Evolutionary conservation across 2,329 filamentous ascomycete species (phyloP).

Genomic region (Monosporascus sp.): DNA sequence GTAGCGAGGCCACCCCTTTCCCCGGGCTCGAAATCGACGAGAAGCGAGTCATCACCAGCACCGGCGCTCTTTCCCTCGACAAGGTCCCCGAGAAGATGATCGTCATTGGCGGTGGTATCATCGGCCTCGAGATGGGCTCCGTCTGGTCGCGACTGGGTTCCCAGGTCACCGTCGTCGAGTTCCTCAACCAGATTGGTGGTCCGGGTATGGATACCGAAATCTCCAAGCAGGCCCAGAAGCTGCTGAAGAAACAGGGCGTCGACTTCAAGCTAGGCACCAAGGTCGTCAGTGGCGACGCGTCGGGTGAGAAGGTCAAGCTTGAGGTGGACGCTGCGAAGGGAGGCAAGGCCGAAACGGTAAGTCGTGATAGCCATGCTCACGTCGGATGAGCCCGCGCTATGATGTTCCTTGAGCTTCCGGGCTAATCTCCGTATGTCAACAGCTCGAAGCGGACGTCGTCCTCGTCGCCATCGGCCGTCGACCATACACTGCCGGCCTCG

Average conservation of each 20-base stretch:
- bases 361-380: slow-evolving; percentile 24
- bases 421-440: slow-evolving; percentile 7
- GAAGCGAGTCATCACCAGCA: slow-evolving; percentile 95
- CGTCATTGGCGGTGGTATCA: slow-evolving; percentile 97
- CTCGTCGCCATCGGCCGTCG: slow-evolving; percentile 94
- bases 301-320: slow-evolving; percentile 71
- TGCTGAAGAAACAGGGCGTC: slow-evolving; percentile 91
- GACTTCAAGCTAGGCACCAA: slow-evolving; percentile 99
- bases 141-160: slow-evolving; percentile 93
- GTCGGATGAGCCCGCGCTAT: no score
- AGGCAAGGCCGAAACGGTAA: slow-evolving; percentile 85
- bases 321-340: slow-evolving; percentile 90
- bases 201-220: slow-evolving; percentile 96
- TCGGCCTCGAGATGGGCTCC: slow-evolving; percentile 96
- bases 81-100: slow-evolving; percentile 94
- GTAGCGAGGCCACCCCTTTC: slow-evolving; percentile 92
- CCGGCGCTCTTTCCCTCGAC: slow-evolving; percentile 82
- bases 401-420: slow-evolving; percentile 1
- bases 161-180: slow-evolving; percentile 97
- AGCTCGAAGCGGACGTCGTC: slow-evolving; percentile 92
- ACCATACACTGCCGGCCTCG: slow-evolving; percentile 87
- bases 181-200: slow-evolving; percentile 90
- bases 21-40: slow-evolving; percentile 94
- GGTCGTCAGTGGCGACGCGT: slow-evolving; percentile 79
- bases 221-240: slow-evolving; percentile 85